Percentiles rank a stretch among this genome's conserved stretches.
Evolutionary conservation across 2,329 filamentous ascomycete genomes (phyloP).

Genomic region (Botrytis byssoidea): DNA sequence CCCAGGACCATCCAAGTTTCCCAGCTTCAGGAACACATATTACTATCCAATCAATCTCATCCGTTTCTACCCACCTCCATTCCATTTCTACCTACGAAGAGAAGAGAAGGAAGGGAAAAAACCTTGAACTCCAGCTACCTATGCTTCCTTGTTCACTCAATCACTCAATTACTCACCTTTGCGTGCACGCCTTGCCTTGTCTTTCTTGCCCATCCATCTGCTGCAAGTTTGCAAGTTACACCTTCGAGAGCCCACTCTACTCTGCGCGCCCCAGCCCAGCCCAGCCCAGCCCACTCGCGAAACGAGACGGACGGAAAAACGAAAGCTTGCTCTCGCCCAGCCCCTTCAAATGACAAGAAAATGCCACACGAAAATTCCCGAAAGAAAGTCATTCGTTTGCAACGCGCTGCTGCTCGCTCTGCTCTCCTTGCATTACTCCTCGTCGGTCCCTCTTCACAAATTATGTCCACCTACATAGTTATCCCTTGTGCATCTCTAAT

Average conservation of each 20-base stretch:
- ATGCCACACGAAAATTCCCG: background rate
- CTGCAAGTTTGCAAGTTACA: background rate
- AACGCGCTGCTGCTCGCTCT: background rate
- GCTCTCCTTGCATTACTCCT: background rate
- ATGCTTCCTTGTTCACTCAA: background rate
- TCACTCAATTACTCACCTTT: background rate
- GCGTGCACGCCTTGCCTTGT: background rate
- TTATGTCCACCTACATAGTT: background rate
- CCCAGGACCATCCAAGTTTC: constrained; percentile 2
- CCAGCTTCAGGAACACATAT: constrained; percentile 1
- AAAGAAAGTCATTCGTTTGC: background rate
- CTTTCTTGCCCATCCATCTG: background rate
- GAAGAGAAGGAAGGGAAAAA: background rate
- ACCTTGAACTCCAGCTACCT: background rate
- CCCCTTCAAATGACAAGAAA: background rate
- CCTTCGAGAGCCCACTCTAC: background rate
- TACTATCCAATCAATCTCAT: background rate
- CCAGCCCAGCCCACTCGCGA: constrained; percentile 8
- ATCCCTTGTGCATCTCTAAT: background rate
- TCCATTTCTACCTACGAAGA: background rate
- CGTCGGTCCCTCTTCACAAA: background rate
- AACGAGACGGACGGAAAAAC: background rate
- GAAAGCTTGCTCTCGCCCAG: background rate
- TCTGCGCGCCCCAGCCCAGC: background rate
- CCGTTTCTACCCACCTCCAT: background rate